These are phyloP conservation scores for Leishmania mexicana DNA, from an alignment of 208 protist species.

Conservation along the genomic window DNA sequence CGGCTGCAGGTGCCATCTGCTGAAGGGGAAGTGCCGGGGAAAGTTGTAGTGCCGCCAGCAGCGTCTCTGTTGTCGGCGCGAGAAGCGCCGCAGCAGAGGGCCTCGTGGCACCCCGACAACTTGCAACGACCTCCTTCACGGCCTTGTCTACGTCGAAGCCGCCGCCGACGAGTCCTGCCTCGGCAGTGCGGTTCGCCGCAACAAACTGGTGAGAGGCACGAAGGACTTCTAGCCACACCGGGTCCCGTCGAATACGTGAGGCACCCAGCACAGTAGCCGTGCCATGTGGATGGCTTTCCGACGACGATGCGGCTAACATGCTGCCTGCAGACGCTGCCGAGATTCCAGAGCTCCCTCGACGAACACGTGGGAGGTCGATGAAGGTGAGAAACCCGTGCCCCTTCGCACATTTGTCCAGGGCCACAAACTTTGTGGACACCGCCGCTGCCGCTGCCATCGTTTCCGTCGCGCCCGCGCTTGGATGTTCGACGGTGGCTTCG, in stretches of 20 bases:
- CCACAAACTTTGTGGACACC: constrained; percentile 61
- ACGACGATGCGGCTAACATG: neutral
- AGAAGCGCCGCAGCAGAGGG: constrained; percentile 5
- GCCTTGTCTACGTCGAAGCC: constrained; percentile 16
- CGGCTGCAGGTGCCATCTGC: neutral
- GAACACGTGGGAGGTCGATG: constrained; percentile 53
- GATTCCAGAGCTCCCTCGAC: neutral
- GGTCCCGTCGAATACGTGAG: constrained; percentile 58
- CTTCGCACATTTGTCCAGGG: constrained; percentile 90
- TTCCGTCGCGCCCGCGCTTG: neutral
- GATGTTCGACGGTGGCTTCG: constrained; percentile 63
- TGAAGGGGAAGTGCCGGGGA: constrained; percentile 49
- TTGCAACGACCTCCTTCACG: neutral
- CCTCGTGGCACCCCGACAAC: neutral
- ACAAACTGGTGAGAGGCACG: constrained; percentile 52
- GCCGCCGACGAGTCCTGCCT: neutral
- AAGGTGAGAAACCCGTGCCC: constrained; percentile 80
- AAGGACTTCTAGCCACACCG: constrained; percentile 67
- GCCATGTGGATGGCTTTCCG: neutral
- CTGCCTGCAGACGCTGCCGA: neutral
- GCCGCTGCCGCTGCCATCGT: neutral
- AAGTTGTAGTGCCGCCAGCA: constrained; percentile 50
- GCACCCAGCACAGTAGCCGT: constrained; percentile 3
- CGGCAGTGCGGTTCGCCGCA: constrained; percentile 31
- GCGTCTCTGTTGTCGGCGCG: constrained; percentile 35